These are phyloP conservation scores for Suillus bovinus DNA, from an alignment of 768 basidiomycete genomes.

Conservation along the genomic window DNA sequence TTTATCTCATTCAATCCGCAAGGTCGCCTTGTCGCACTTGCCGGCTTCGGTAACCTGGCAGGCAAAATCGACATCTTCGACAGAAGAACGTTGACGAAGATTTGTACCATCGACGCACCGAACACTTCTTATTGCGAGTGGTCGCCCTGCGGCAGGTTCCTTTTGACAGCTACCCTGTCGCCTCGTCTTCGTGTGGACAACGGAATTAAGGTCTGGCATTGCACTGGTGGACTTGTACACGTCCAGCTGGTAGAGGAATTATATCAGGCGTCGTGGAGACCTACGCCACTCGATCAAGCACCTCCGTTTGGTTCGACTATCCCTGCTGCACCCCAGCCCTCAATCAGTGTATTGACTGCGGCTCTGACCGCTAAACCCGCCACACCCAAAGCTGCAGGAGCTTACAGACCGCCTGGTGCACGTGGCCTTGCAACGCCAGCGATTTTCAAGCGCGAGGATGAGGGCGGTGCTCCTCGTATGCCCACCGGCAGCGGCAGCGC, in stretches of 20 bases:
- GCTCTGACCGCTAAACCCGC: conserved; percentile 54
- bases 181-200: conserved; percentile 97
- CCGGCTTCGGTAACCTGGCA: conserved; percentile 95
- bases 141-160: conserved; percentile 90
- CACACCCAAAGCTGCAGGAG: conserved; percentile 71
- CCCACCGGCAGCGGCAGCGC: conserved; percentile 52
- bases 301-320: conserved; percentile 67
- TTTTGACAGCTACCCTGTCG: conserved; percentile 94
- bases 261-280: conserved; percentile 87
- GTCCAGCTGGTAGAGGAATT: conserved; percentile 82
- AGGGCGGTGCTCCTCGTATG: conserved; percentile 65
- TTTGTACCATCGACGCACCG: conserved; percentile 80
- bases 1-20: conserved; percentile 95
- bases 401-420: conserved; percentile 93
- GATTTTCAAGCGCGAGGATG: conserved; percentile 91
- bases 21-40: conserved; percentile 80
- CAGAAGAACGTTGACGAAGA: conserved; percentile 79
- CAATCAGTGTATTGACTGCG: conserved; percentile 52
- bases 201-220: conserved; percentile 96
- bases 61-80: conserved; percentile 94
- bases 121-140: conserved; percentile 95
- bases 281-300: conserved; percentile 62
- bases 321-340: conserved; percentile 68
- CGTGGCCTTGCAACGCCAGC: conserved; percentile 85
- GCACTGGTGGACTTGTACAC: conserved; percentile 84